A percentile compares a stretch with the other conserved stretches of the same genome.
These are phyloP conservation scores for Scedosporium dehoogii DNA, from an alignment of 2,329 filamentous ascomycete genomes.

Conservation along the genomic window DNA sequence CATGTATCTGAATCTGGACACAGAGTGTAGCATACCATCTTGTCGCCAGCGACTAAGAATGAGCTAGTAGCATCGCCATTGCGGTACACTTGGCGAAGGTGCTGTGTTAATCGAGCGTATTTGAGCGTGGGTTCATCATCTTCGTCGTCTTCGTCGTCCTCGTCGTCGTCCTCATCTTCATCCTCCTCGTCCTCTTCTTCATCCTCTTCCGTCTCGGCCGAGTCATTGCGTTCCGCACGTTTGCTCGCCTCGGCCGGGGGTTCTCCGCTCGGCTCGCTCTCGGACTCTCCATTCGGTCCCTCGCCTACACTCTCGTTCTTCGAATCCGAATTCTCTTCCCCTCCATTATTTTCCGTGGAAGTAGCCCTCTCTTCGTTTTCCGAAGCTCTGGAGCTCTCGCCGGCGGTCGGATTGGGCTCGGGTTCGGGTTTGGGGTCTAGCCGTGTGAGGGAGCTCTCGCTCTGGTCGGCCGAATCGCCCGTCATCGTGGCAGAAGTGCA, in stretches of 20 bases:
- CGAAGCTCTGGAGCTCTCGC: conserved; percentile 5
- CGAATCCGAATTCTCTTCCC: conserved; percentile 2
- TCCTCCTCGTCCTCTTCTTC: conserved; percentile 26
- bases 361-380: conserved; percentile 9
- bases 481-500: not conserved
- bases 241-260: not conserved
- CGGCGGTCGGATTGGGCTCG: conserved; percentile 7
- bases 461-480: not conserved
- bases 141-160: conserved; percentile 70
- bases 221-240: conserved; percentile 12
- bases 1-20: conserved; percentile 7
- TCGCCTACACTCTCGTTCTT: conserved; percentile 9
- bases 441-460: not conserved
- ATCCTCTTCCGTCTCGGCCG: conserved; percentile 15
- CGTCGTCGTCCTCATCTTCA: conserved; percentile 41
- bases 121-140: conserved; percentile 94
- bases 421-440: conserved; percentile 2
- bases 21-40: conserved; percentile 59
- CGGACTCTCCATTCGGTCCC: conserved; percentile 15
- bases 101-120: conserved; percentile 77
- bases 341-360: not conserved
- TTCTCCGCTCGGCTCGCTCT: conserved; percentile 10
- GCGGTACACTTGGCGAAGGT: conserved; percentile 72
- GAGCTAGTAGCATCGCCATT: conserved; percentile 92
- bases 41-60: conserved; percentile 86